Evolutionary conservation across 768 basidiomycete genomes (phyloP), one percentile per base, ranked within the genome.

Genomic region (Boletellus ananas): DNA sequence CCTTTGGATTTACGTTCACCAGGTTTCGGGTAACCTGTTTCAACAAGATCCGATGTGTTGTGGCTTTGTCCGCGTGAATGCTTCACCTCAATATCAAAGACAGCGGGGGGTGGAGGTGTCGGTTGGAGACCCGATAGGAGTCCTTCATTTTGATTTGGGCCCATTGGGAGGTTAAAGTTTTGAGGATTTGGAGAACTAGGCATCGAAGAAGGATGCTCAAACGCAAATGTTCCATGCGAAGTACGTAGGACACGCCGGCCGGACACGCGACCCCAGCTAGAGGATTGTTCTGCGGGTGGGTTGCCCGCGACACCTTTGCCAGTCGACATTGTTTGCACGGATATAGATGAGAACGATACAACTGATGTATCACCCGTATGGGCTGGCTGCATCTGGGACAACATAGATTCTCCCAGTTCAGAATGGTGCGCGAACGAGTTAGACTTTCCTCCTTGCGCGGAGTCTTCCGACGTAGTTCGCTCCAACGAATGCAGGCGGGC

Each of bases 181-280:
- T 34, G 51, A 9, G 60, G 62, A n/a, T 59, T 45, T 10, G 69
- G 69, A 27, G 69, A 60, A 38, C 36, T 74, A 8, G 79, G 71
- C 3, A 79, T 74, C 16, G 83, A 78, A 3, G 83, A 79, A 0
- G 84, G 76, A 17, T 83, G 81, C 57, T 89, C 86, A 57, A 88
- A 88, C 6, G 78, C 68, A 58, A 89, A 87, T 25, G 77, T 70
- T 9, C 79, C 80, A 62, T 85, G 85, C 0, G 80, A 75, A 5
- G 69, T 64, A 23, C 74, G 64, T 51, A 47, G 39, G 65, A 60
- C 37, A 58, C 64, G 66, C 55, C 71, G 74, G 38, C 77, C 76
- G 21, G 75, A 73, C 14, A 74, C 75, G 54, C 77, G 75, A n/a
- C 85, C 78, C 70, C 78, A 74, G 57, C 83, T 85, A 1, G 81